These are phyloP conservation scores for Rhynchosporium graminicola DNA, from an alignment of 2,329 filamentous ascomycete genomes.

Conservation along the genomic window DNA sequence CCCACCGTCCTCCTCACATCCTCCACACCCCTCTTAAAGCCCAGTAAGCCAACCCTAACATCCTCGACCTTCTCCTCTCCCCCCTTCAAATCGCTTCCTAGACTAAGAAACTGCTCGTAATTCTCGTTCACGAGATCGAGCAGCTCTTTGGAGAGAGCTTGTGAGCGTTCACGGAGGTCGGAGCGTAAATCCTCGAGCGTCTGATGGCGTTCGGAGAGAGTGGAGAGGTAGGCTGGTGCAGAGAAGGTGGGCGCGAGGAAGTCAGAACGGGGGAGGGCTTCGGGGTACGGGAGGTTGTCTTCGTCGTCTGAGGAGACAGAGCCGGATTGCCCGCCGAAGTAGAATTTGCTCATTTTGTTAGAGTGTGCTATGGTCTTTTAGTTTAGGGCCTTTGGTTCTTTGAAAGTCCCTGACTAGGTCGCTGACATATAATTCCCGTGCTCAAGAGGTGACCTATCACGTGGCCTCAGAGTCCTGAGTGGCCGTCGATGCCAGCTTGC, in stretches of 20 bases:
- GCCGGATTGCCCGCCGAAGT: constrained; percentile 42
- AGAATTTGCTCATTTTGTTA: constrained; percentile 49
- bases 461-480: background rate
- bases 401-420: background rate
- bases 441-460: constrained; percentile 1
- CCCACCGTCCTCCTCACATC: constrained; percentile 68
- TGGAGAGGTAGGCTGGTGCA: constrained; percentile 78
- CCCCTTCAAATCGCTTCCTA: constrained; percentile 79
- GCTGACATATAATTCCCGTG: background rate
- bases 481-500: background rate
- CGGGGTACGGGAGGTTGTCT: constrained; percentile 81
- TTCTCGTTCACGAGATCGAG: constrained; percentile 94
- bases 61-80: constrained; percentile 92
- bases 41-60: constrained; percentile 81
- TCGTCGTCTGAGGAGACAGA: constrained; percentile 51
- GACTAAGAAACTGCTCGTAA: constrained; percentile 84
- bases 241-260: constrained; percentile 80
- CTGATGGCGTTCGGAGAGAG: constrained; percentile 84
- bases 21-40: constrained; percentile 80
- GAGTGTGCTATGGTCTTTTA: background rate
- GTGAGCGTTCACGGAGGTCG: constrained; percentile 79
- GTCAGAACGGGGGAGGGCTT: constrained; percentile 77
- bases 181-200: constrained; percentile 90
- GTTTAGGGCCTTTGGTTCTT: background rate
- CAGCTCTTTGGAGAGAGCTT: constrained; percentile 80